Conservation (phyloP, 768 basidiomycete genomes). For the Cytidiella melzeri region DNA sequence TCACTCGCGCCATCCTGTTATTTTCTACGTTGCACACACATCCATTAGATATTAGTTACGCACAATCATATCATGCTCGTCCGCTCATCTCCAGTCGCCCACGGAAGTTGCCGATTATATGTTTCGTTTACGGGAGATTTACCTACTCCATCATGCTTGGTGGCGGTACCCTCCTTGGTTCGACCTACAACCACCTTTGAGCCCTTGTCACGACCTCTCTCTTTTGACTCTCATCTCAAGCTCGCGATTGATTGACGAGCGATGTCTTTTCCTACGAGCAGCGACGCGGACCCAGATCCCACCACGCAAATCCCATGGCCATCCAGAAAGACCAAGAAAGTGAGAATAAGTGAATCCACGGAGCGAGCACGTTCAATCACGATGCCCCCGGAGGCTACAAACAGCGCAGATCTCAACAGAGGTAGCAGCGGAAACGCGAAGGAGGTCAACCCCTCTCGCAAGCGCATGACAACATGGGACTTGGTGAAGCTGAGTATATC, state of each 20-base stretch:
- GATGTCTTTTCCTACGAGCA: slow-evolving; percentile 57
- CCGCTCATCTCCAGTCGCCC: no score
- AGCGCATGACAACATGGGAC: slow-evolving; percentile 30
- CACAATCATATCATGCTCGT: no score
- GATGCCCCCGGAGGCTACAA: slow-evolving; percentile 6
- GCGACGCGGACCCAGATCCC: slow-evolving; percentile 62
- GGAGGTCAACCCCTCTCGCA: slow-evolving; percentile 9
- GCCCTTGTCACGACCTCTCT: not conserved
- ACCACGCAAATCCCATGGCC: slow-evolving; percentile 80
- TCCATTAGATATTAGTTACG: no score
- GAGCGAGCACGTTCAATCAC: slow-evolving; percentile 2
- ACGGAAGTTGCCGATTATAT: no score
- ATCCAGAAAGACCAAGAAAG: slow-evolving; percentile 27
- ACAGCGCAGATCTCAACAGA: slow-evolving; percentile 1
- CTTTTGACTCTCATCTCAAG: not conserved
- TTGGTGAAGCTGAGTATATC: slow-evolving; percentile 81
- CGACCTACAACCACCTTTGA: no score
- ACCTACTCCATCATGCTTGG: no score
- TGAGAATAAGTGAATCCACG: slow-evolving; percentile 10
- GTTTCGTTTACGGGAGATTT: no score
- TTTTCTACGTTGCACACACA: no score
- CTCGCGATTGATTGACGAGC: not conserved
- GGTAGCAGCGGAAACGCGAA: slow-evolving; percentile 13
- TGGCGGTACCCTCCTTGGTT: no score
- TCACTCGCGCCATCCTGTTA: no score